These are phyloP conservation scores for Lasiodiplodia citricola DNA, from an alignment of 2,329 filamentous ascomycete species.

Conservation along the genomic window DNA sequence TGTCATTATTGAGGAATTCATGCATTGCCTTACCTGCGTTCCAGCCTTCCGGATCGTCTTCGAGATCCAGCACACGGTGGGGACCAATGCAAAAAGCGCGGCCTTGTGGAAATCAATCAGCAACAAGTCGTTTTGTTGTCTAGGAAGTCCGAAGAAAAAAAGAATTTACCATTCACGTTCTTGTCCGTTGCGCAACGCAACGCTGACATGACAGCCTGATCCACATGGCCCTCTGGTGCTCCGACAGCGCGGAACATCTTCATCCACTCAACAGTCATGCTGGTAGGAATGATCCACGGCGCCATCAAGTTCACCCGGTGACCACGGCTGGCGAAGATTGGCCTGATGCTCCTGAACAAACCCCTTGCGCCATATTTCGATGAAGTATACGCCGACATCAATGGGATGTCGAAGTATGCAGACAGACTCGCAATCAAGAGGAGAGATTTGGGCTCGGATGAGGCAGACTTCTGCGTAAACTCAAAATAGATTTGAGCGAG, in stretches of 20 bases:
- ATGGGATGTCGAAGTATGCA: constrained; percentile 35
- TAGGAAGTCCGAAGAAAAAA: too few relatives aligned
- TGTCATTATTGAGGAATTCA: too few relatives aligned
- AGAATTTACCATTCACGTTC: too few relatives aligned
- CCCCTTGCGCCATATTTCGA: constrained; percentile 39
- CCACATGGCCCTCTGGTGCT: not conserved
- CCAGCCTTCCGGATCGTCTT: constrained; percentile 7
- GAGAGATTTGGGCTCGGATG: constrained; percentile 30
- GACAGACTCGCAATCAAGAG: constrained; percentile 35
- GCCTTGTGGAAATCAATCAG: not conserved
- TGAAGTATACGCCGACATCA: constrained; percentile 35
- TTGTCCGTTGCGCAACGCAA: too few relatives aligned
- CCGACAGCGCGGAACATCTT: constrained; percentile 19
- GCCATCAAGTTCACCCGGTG: constrained; percentile 36
- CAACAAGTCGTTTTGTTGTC: too few relatives aligned
- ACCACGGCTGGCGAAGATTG: constrained; percentile 26
- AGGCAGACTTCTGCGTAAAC: constrained; percentile 28
- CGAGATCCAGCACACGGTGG: constrained; percentile 15
- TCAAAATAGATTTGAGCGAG: constrained; percentile 38
- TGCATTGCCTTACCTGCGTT: not conserved
- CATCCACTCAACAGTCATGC: constrained; percentile 25
- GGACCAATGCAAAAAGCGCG: constrained; percentile 15
- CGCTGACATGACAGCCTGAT: too few relatives aligned
- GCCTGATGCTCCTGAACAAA: constrained; percentile 34
- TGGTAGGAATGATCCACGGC: constrained; percentile 37